Conservation (phyloP, 176 grass and related monocot genomes). For the Rhynchospora breviuscula region DNA sequence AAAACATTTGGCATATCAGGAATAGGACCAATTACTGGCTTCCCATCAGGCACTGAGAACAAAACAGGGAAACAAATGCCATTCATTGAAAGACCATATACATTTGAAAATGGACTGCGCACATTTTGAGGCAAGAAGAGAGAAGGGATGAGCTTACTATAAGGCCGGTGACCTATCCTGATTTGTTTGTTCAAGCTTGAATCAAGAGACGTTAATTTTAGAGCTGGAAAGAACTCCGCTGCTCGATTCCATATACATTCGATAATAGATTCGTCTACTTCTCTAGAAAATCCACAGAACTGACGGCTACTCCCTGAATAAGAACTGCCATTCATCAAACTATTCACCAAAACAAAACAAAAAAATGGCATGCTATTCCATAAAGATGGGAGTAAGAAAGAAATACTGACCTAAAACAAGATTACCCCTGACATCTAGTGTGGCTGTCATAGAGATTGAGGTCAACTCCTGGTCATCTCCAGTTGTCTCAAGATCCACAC, state of each 20-base stretch:
- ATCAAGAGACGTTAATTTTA: conserved; percentile 57
- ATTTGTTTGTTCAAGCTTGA: conserved; percentile 43
- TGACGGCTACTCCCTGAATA: conserved; percentile 83
- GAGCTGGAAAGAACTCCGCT: conserved; percentile 67
- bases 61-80: conserved; percentile 1
- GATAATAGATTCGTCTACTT: conserved; percentile 64
- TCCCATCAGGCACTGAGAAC: conserved; percentile 93
- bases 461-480: conserved; percentile 37
- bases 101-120: conserved; percentile 4
- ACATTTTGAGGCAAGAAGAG: background rate
- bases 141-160: conserved; percentile 45
- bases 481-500: conserved; percentile 18
- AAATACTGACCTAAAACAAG: conserved; percentile 61
- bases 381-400: conserved; percentile 21
- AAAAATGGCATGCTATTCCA: background rate
- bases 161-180: conserved; percentile 86
- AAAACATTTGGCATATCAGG: conserved; percentile 69
- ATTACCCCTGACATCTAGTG: conserved; percentile 55
- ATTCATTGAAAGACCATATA: background rate
- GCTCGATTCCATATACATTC: conserved; percentile 84
- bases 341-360: background rate
- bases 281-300: conserved; percentile 78
- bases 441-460: conserved; percentile 93
- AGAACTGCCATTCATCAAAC: conserved; percentile 3
- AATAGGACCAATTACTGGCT: conserved; percentile 82